Base-by-base conservation (phyloP, 345 rosid genomes). In the Heritiera littoralis region DNA sequence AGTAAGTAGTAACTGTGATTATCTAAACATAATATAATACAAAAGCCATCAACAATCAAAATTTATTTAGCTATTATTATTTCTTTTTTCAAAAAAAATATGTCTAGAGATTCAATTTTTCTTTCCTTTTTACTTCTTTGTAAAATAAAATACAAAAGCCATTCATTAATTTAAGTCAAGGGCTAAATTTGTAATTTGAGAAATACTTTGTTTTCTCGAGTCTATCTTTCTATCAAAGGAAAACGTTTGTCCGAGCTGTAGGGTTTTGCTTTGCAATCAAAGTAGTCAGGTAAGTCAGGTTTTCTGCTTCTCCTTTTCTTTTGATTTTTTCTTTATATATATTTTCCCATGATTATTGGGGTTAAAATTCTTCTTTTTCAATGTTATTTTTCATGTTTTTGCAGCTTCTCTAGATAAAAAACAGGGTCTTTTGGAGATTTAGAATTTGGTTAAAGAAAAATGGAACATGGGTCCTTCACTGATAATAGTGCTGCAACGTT, bases 381-480 rank as follows among this genome's bases (percentile, higher is more conserved):
- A 8, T 41, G 1, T 7, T 66, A 8, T 35, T 72, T 5, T 17
- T 4, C 13, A 35, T 18, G 6, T 43, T 64, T 17, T 35, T 76
- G 78, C 15, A 43, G 55, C 6, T 63, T 76, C 30, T 17, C 11
- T 11, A 43, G 2, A 67, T 18, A 66, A 17, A 55, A 74, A 10
- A 40, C 51, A 7, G 7, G 32, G 45, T 35, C 2, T 55, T 73
- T 73, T 18, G 48, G 49, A 35, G 59, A 15, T 54, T 52, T 23
- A 12, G 56, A 23, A 43, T 14, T 75, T 23, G 59, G 32, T 46
- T 43, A 7, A 69, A 65, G 48, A 77, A 43, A 56, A 63, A 95
- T 95, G 99, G 97, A 95, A 77, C 95, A 89, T 49, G 91, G 91
- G 7, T 89, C 93, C 41, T 80, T 86, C 28, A 79, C 79, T 35